phyloP scores from a whole-genome alignment of 1,139 yeast species.

The Nakaseomyces kungkrabaensis region DNA sequence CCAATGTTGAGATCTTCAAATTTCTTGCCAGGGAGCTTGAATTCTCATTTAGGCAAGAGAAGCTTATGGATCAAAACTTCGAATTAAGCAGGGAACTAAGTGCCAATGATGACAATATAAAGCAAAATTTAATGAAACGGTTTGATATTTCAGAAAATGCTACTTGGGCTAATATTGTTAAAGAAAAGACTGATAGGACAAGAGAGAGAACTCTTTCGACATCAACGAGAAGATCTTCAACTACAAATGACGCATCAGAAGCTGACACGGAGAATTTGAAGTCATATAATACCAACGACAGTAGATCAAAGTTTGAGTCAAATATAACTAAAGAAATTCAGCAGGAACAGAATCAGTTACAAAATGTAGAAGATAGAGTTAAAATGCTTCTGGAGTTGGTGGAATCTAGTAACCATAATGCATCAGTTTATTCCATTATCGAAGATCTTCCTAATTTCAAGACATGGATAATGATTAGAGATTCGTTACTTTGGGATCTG shows the following conservation, averaged over 20 bases:
- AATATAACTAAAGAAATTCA: constrained; percentile 1
- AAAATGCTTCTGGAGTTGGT: constrained; percentile 20
- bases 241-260: constrained; percentile 9
- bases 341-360: not conserved
- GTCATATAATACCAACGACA: constrained; percentile 3
- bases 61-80: constrained; percentile 7
- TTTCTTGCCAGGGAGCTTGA: constrained; percentile 27
- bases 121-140: constrained; percentile 14
- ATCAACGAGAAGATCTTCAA: constrained; percentile 2
- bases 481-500: constrained; percentile 28
- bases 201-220: constrained; percentile 1
- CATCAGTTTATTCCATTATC: constrained; percentile 25
- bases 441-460: constrained; percentile 26
- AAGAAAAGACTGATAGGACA: constrained; percentile 13
- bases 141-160: constrained; percentile 27
- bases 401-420: constrained; percentile 27
- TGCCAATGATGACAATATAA: not conserved
- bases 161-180: constrained; percentile 28
- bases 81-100: constrained; percentile 3
- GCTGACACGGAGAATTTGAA: constrained; percentile 3
- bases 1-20: constrained; percentile 27
- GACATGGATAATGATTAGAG: constrained; percentile 28
- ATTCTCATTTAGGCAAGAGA: constrained; percentile 22
- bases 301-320: not conserved
- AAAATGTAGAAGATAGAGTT: constrained; percentile 12